Percentiles rank a stretch among this genome's conserved stretches.
These are phyloP conservation scores for Fistulifera pelliculosa DNA, from an alignment of 108 stramenopile genomes.

Conservation along the genomic window DNA sequence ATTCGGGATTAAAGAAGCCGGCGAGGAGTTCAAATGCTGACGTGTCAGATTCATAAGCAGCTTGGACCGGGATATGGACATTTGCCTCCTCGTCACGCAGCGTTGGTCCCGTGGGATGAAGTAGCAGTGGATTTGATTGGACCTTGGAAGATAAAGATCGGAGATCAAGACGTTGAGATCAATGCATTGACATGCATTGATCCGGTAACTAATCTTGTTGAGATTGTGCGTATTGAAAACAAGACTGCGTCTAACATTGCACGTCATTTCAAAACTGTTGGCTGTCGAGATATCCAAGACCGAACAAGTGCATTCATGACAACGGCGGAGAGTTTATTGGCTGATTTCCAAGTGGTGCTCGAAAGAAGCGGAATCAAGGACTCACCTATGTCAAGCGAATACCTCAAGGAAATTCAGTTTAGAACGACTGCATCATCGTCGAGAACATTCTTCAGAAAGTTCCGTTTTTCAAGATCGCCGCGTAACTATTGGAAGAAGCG, in stretches of 20 bases:
- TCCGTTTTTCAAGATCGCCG: no score
- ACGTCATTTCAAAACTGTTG: conserved; percentile 26
- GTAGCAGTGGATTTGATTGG: conserved; percentile 30
- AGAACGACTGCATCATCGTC: no score
- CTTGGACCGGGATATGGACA: conserved; percentile 13
- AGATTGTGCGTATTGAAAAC: conserved; percentile 17
- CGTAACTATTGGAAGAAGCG: no score
- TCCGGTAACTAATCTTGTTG: conserved; percentile 37
- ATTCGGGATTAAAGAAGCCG: background rate
- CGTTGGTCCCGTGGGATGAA: conserved; percentile 16
- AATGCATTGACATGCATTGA: conserved; percentile 15
- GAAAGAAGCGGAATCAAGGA: background rate
- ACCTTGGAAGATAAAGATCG: conserved; percentile 24
- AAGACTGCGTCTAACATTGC: conserved; percentile 20
- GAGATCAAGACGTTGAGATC: background rate
- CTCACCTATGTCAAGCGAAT: no score
- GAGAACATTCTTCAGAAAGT: no score
- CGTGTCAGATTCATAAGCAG: background rate
- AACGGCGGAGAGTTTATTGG: conserved; percentile 42
- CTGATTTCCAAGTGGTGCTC: conserved; percentile 16
- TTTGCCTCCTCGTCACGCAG: conserved; percentile 9
- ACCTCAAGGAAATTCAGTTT: no score
- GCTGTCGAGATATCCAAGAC: conserved; percentile 35
- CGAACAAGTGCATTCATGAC: conserved; percentile 20
- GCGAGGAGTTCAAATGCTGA: no score